Conservation (phyloP, 192 early-diverging fungal species). For the Spinellus fusiger region DNA sequence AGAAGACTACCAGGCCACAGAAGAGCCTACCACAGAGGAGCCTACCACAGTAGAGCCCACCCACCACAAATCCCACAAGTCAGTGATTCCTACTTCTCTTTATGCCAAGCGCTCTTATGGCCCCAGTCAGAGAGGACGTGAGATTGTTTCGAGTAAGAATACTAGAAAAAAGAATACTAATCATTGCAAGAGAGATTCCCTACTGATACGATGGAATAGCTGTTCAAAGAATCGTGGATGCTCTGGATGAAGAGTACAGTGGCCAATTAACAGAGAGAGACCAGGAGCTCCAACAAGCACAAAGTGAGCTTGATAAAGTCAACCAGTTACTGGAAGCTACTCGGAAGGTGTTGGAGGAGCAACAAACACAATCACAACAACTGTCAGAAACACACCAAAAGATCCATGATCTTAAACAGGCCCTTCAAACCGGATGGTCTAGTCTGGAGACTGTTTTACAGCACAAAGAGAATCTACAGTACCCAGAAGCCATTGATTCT, state of each 20-base stretch:
- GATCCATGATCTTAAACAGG: slow-evolving; percentile 53
- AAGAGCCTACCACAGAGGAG: not conserved
- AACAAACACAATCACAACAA: slow-evolving; percentile 46
- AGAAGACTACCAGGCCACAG: slow-evolving; percentile 43
- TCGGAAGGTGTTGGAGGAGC: slow-evolving; percentile 50
- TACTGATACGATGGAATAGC: slow-evolving; percentile 16
- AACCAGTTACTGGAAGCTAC: slow-evolving; percentile 49
- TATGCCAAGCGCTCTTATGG: slow-evolving; percentile 1
- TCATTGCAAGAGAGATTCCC: not conserved
- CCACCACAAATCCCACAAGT: not conserved
- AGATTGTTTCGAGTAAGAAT: slow-evolving; percentile 27
- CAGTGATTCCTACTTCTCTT: not conserved
- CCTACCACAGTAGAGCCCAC: not conserved
- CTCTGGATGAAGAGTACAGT: slow-evolving; percentile 62
- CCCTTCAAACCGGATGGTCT: slow-evolving; percentile 26
- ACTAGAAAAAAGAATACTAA: not conserved
- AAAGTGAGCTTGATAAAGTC: slow-evolving; percentile 47
- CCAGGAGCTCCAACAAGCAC: slow-evolving; percentile 46
- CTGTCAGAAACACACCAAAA: slow-evolving; percentile 50
- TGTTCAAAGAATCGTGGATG: slow-evolving; percentile 68
- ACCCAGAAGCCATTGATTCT: slow-evolving; percentile 7
- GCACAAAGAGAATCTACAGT: slow-evolving; percentile 1
- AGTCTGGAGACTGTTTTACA: slow-evolving; percentile 1
- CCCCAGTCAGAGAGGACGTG: slow-evolving; percentile 19
- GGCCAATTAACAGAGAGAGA: slow-evolving; percentile 55